Evolutionary conservation across 805 yeast species (phyloP).

Genomic region (Cephaloascus fragrans): DNA sequence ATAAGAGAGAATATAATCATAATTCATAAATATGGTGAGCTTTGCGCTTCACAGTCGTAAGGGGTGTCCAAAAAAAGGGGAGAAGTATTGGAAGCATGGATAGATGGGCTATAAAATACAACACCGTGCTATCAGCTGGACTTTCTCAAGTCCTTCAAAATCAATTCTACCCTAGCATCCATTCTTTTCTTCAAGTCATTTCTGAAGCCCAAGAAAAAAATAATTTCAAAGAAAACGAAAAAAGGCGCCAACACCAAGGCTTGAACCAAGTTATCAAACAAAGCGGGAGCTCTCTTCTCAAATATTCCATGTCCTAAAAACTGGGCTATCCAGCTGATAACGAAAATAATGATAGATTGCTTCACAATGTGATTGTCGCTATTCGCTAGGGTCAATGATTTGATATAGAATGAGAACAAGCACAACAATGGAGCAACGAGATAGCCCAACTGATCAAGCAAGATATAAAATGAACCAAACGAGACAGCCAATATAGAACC

Average conservation of each 20-base stretch:
- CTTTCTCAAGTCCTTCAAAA: conserved; percentile 24
- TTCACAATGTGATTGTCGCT: conserved; percentile 11
- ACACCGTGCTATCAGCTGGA: no score
- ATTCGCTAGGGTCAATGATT: conserved; percentile 7
- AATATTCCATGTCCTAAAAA: conserved; percentile 81
- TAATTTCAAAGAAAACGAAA: conserved; percentile 72
- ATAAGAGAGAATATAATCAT: no score
- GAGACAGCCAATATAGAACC: conserved; percentile 35
- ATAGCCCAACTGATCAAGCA: conserved; percentile 34
- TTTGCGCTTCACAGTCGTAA: no score
- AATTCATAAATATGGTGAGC: no score
- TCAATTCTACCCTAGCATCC: conserved; percentile 33
- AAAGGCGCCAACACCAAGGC: conserved; percentile 88
- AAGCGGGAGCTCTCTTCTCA: conserved; percentile 80
- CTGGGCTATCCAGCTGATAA: conserved; percentile 68
- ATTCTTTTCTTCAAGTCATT: conserved; percentile 39
- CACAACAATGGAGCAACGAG: not conserved
- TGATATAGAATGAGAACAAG: not conserved
- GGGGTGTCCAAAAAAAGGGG: no score
- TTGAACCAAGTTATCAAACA: conserved; percentile 72
- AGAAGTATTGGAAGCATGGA: no score
- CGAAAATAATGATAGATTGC: conserved; percentile 32
- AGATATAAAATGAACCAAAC: conserved; percentile 50
- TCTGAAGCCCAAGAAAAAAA: conserved; percentile 59
- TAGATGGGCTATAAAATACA: no score